Conservation (phyloP, 2,329 filamentous ascomycete genomes). For the Xylogone sp. region DNA sequence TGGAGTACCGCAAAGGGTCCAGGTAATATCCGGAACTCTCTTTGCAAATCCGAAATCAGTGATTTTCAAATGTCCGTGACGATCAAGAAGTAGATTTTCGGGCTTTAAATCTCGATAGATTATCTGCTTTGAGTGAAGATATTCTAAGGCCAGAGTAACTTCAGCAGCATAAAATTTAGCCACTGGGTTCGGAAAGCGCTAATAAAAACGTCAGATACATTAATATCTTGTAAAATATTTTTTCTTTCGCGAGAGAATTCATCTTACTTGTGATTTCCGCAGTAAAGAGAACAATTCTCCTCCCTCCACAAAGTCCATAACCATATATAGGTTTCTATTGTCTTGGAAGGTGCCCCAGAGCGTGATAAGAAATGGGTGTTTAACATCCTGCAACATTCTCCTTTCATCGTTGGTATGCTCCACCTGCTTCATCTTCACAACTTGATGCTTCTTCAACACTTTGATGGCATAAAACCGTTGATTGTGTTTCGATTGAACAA, state of each 20-base stretch:
- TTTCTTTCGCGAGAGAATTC: not conserved
- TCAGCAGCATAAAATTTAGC: conserved; percentile 99
- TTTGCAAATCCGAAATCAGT: conserved; percentile 99
- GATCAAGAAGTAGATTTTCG: conserved; percentile 86
- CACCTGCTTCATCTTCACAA: conserved; percentile 99
- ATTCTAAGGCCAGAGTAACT: conserved; percentile 92
- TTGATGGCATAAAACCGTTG: conserved; percentile 98
- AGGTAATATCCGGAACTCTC: conserved; percentile 96
- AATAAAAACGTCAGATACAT: conserved; percentile 6
- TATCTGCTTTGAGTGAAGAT: conserved; percentile 90
- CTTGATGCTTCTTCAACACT: conserved; percentile 96
- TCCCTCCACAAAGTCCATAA: conserved; percentile 99
- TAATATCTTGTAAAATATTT: not conserved
- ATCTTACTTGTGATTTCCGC: conserved; percentile 76
- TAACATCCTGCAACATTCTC: conserved; percentile 91
- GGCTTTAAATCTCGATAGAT: conserved; percentile 98
- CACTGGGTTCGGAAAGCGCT: conserved; percentile 98
- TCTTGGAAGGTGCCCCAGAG: conserved; percentile 99
- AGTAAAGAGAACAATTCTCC: conserved; percentile 95
- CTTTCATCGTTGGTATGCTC: conserved; percentile 99
- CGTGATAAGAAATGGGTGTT: conserved; percentile 96
- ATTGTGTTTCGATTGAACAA: conserved; percentile 97
- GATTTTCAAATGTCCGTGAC: conserved; percentile 93
- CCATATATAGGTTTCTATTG: conserved; percentile 95
- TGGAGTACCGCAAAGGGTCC: conserved; percentile 96